Evolutionary conservation across 768 basidiomycete species (phyloP), one percentile per base, ranked within the genome.

Genomic region (Russula sp.): DNA sequence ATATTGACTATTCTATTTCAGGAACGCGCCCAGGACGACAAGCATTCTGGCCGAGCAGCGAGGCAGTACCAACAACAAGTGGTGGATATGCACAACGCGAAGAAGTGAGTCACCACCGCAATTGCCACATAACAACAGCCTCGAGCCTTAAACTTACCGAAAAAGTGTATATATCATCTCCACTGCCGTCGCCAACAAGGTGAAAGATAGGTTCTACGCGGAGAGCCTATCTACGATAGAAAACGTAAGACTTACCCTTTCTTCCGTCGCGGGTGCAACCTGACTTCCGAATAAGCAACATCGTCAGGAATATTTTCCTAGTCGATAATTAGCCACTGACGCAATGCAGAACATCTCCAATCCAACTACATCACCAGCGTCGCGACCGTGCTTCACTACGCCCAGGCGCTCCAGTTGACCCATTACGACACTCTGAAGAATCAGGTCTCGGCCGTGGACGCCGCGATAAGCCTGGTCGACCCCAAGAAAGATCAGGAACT

Each of bases 1-100:
- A 14, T 41, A 60, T 65, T 58, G 53, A 48, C n/a, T 8, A 22
- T 48, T 41, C n/a, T 49, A 20, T 49, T 53, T 29, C 66, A 90
- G 88, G 82, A 77, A 54, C 83, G 86, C 60, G 81, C 82, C 46
- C 76, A 77, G 43, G 88, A 90, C 68, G 90, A 93, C 69, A 83
- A 79, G 49, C 89, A 91, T 60, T 85, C 87, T 36, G 88, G 87
- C 57, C 81, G 88, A 38, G 82, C 79, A 3, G 84, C 84, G 20
- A 84, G 81, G 70, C 89, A 91, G 67, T 82, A 82, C 47, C 89
- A 90, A 64, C 85, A 88, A 66, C 88, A 90, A 67, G 81, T 80
- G 56, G 77, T 78, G 38, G 87, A 91, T 43, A 92, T 93, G 90
- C 72, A 83, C 46, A 87, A 86, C 66, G 81, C 83, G 73, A 93